Percentiles rank a stretch among this genome's conserved stretches.
Conservation (phyloP, 768 basidiomycete genomes). For the Tricholoma terreum region DNA sequence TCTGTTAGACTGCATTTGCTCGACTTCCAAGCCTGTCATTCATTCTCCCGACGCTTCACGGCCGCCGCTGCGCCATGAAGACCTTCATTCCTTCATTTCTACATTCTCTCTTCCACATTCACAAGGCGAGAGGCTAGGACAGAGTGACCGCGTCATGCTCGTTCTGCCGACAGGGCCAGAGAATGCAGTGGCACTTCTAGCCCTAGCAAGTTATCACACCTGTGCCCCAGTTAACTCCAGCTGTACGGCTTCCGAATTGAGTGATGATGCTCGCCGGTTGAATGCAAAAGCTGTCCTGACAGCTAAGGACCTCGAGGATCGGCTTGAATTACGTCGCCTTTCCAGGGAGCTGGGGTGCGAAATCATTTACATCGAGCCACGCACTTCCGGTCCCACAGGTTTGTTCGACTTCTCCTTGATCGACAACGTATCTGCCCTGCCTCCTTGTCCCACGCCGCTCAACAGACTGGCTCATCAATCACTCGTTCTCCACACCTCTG, state of each 20-base stretch:
- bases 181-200: slow-evolving; percentile 44
- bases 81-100: slow-evolving; percentile 36
- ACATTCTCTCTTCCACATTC: slow-evolving; percentile 39
- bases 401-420: slow-evolving; percentile 38
- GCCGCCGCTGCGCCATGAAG: slow-evolving; percentile 32
- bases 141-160: slow-evolving; percentile 46
- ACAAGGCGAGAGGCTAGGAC: slow-evolving; percentile 25
- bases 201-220: slow-evolving; percentile 41
- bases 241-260: slow-evolving; percentile 42
- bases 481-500: slow-evolving; percentile 55
- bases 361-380: slow-evolving; percentile 34
- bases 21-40: too few species aligned
- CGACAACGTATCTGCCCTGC: slow-evolving; percentile 9
- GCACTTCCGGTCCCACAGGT: slow-evolving; percentile 33
- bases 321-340: slow-evolving; percentile 33
- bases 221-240: slow-evolving; percentile 46
- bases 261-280: slow-evolving; percentile 39
- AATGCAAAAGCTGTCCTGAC: slow-evolving; percentile 39
- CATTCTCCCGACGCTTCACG: too few species aligned
- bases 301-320: slow-evolving; percentile 36
- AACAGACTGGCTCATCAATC: slow-evolving; percentile 44
- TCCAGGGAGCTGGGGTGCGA: slow-evolving; percentile 36
- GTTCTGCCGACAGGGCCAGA: slow-evolving; percentile 44
- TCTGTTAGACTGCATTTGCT: too few species aligned
- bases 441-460: slow-evolving; percentile 24